phyloP scores from a whole-genome alignment of 805 yeast genomes.

The Hanseniaspora meyeri region DNA sequence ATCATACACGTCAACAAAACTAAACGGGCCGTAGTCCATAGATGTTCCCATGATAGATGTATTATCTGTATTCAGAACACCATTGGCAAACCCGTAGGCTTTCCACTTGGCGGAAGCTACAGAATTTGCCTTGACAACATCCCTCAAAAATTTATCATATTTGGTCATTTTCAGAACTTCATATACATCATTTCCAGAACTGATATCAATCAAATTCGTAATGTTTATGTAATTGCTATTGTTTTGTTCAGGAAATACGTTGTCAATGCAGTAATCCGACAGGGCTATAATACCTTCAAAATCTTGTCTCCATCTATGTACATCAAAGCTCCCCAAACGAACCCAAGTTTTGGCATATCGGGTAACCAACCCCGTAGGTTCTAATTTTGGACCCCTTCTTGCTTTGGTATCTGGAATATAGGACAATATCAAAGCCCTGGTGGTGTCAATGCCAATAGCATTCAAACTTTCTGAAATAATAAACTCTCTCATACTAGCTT shows the following conservation, averaged over 20 bases:
- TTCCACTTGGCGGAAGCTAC: slow-evolving; percentile 74
- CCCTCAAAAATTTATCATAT: slow-evolving; percentile 62
- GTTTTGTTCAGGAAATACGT: slow-evolving; percentile 24
- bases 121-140: slow-evolving; percentile 64
- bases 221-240: slow-evolving; percentile 20
- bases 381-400: slow-evolving; percentile 48
- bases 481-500: slow-evolving; percentile 82
- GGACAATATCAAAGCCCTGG: slow-evolving; percentile 68
- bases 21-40: slow-evolving; percentile 90
- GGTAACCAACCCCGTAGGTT: slow-evolving; percentile 72
- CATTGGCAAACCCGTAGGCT: slow-evolving; percentile 82
- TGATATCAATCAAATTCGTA: background rate
- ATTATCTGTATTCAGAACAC: slow-evolving; percentile 89
- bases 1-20: slow-evolving; percentile 74
- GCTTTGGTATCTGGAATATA: slow-evolving; percentile 67
- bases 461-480: slow-evolving; percentile 69
- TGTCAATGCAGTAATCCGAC: slow-evolving; percentile 59
- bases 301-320: slow-evolving; percentile 63
- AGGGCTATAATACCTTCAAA: slow-evolving; percentile 47
- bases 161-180: slow-evolving; percentile 33
- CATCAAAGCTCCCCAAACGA: slow-evolving; percentile 77
- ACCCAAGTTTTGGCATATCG: slow-evolving; percentile 81
- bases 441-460: slow-evolving; percentile 74
- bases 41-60: slow-evolving; percentile 80
- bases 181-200: slow-evolving; percentile 15